Conservation (phyloP, 306 rosid species). For the Gleditsia sinensis region DNA sequence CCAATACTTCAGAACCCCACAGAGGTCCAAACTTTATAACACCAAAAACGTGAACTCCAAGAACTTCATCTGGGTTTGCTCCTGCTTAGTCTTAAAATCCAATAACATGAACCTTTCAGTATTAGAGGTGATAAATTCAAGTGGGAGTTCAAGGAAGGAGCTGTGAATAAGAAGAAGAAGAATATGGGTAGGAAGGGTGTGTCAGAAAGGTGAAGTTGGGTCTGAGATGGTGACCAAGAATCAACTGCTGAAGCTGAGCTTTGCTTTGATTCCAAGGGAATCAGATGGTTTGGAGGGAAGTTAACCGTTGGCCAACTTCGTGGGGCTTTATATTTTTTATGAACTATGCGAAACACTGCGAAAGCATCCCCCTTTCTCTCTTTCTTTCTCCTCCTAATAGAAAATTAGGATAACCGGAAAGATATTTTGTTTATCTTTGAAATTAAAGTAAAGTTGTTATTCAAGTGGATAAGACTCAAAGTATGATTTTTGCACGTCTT, state of each 20-base stretch:
- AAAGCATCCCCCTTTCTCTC: constrained; percentile 41
- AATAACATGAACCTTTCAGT: constrained; percentile 27
- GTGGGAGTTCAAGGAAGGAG: constrained; percentile 5
- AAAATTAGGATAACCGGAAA: constrained; percentile 29
- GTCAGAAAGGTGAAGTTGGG: constrained; percentile 80
- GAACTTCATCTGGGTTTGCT: constrained; percentile 26
- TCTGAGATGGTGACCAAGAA: constrained; percentile 82
- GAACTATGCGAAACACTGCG: constrained; percentile 49
- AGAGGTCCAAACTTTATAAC: background rate
- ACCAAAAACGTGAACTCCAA: constrained; percentile 28
- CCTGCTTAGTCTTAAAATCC: constrained; percentile 12
- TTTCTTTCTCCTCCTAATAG: background rate
- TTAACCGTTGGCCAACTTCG: constrained; percentile 92
- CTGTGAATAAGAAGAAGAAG: background rate
- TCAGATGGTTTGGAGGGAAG: constrained; percentile 69
- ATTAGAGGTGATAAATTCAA: background rate
- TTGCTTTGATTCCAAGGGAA: constrained; percentile 88
- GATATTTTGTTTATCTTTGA: background rate
- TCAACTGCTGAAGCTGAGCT: constrained; percentile 44
- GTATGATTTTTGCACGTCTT: too few relatives aligned
- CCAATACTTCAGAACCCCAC: background rate
- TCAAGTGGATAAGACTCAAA: constrained; percentile 49
- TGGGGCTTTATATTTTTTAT: constrained; percentile 43
- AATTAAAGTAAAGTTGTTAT: constrained; percentile 28
- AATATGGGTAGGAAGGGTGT: constrained; percentile 49